phyloP scores from a whole-genome alignment of 1,139 yeast species.

The Saccharomyces hybrid region DNA sequence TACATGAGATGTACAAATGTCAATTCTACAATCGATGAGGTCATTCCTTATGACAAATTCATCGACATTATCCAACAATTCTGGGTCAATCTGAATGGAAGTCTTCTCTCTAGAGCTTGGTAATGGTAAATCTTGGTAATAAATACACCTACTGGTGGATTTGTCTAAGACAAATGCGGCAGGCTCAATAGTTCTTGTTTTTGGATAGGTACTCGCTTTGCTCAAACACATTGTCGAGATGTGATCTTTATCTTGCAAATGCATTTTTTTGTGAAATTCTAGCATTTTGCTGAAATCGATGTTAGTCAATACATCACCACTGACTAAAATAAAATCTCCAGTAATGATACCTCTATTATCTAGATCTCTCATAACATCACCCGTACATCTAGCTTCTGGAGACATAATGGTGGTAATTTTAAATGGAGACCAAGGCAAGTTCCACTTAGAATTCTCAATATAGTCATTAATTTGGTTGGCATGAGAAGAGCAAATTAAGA shows the following conservation, averaged over 20 bases:
- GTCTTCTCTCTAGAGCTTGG: slow-evolving; percentile 45
- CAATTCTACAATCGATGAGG: slow-evolving; percentile 91
- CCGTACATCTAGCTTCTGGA: slow-evolving; percentile 86
- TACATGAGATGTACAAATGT: slow-evolving; percentile 89
- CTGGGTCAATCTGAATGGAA: slow-evolving; percentile 72
- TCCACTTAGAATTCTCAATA: slow-evolving; percentile 81
- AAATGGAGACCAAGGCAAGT: slow-evolving; percentile 65
- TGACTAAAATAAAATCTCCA: slow-evolving; percentile 80
- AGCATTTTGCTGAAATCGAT: slow-evolving; percentile 70
- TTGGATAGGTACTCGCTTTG: slow-evolving; percentile 78
- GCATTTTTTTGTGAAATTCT: slow-evolving; percentile 65
- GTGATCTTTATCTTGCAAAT: slow-evolving; percentile 73
- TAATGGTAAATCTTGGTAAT: slow-evolving; percentile 69
- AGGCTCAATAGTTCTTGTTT: slow-evolving; percentile 75
- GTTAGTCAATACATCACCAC: slow-evolving; percentile 93
- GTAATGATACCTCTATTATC: slow-evolving; percentile 85
- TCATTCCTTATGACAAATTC: slow-evolving; percentile 81
- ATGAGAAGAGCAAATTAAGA: slow-evolving; percentile 81
- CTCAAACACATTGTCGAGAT: slow-evolving; percentile 90
- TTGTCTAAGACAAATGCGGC: slow-evolving; percentile 79
- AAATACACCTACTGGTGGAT: slow-evolving; percentile 65
- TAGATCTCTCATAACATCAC: slow-evolving; percentile 94
- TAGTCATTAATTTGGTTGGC: slow-evolving; percentile 82
- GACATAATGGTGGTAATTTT: slow-evolving; percentile 69
- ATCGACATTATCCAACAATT: slow-evolving; percentile 69